Evolutionary conservation across 306 rosid species (phyloP).

Genomic region (Leucaena leucocephala): DNA sequence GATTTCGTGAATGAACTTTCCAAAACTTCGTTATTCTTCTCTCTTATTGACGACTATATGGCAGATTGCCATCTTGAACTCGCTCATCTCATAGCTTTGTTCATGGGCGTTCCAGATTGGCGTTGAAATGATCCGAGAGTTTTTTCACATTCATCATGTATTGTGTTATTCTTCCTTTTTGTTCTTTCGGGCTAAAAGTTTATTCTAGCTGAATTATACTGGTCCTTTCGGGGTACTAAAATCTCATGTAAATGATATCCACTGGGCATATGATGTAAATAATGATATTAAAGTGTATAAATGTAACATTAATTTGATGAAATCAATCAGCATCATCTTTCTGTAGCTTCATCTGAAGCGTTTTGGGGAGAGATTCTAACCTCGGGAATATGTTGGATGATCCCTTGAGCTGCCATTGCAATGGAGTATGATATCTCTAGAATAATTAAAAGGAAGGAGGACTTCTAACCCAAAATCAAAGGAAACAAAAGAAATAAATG

Average conservation of each 20-base stretch:
- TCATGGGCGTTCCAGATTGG: slow-evolving; percentile 3
- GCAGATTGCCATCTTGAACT: slow-evolving; percentile 8
- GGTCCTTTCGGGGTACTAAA: background rate
- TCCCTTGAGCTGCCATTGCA: background rate
- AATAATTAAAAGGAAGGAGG: background rate
- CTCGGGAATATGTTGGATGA: background rate
- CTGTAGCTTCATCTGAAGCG: slow-evolving; percentile 11
- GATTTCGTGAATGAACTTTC: background rate
- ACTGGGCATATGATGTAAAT: background rate
- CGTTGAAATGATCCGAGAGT: slow-evolving; percentile 18
- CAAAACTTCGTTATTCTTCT: background rate
- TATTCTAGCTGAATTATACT: slow-evolving; percentile 12
- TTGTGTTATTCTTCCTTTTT: slow-evolving; percentile 16
- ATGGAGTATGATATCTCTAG: slow-evolving; percentile 4
- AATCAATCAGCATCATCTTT: slow-evolving; percentile 1
- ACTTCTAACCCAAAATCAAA: background rate
- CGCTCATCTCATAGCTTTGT: slow-evolving; percentile 4
- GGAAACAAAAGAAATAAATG: background rate
- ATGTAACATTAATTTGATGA: background rate
- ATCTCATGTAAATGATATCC: background rate
- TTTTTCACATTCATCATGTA: slow-evolving; percentile 34
- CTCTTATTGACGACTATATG: background rate
- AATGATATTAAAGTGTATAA: background rate
- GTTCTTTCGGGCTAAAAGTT: background rate
- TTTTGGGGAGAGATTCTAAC: slow-evolving; percentile 26